phyloP scores from a whole-genome alignment of 2,329 filamentous ascomycete species.

The Cladosporium sp. region DNA sequence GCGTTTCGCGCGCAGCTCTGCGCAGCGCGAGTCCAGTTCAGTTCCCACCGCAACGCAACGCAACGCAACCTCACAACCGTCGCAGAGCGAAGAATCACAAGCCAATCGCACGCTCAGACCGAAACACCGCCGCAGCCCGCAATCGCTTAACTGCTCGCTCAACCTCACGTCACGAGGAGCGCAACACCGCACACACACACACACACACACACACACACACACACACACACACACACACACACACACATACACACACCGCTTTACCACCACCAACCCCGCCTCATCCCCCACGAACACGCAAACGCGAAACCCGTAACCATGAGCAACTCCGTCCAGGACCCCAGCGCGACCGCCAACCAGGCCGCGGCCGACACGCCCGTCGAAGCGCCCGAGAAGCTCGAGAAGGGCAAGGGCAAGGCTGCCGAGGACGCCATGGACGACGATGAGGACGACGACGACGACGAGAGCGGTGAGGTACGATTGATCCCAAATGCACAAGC shows the following conservation, averaged over 20 bases:
- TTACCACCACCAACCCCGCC: not conserved
- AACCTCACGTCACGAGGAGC: not conserved
- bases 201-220: slow-evolving; percentile 10
- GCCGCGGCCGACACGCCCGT: slow-evolving; percentile 20
- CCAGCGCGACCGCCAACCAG: slow-evolving; percentile 19
- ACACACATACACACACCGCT: slow-evolving; percentile 1
- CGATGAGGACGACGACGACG: slow-evolving; percentile 39
- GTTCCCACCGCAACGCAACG: slow-evolving; percentile 9
- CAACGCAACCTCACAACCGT: not conserved
- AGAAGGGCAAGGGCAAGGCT: slow-evolving; percentile 88
- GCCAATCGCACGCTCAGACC: not conserved
- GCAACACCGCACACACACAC: not conserved
- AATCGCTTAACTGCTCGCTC: not conserved
- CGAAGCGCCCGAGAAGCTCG: slow-evolving; percentile 39
- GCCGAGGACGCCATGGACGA: slow-evolving; percentile 60
- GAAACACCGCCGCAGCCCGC: not conserved
- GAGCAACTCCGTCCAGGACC: slow-evolving; percentile 23
- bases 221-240: slow-evolving; percentile 10
- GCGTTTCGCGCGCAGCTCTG: not conserved
- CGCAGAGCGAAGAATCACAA: not conserved
- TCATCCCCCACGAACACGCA: slow-evolving; percentile 5
- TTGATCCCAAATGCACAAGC: too few relatives aligned
- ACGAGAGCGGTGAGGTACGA: slow-evolving; percentile 32
- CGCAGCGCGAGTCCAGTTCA: not conserved
- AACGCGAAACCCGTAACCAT: slow-evolving; percentile 16